Percentiles rank a stretch among this genome's conserved stretches.
These are phyloP conservation scores for Nepenthes mirabilis DNA, from an alignment of 148 eudicot genomes.

Conservation along the genomic window DNA sequence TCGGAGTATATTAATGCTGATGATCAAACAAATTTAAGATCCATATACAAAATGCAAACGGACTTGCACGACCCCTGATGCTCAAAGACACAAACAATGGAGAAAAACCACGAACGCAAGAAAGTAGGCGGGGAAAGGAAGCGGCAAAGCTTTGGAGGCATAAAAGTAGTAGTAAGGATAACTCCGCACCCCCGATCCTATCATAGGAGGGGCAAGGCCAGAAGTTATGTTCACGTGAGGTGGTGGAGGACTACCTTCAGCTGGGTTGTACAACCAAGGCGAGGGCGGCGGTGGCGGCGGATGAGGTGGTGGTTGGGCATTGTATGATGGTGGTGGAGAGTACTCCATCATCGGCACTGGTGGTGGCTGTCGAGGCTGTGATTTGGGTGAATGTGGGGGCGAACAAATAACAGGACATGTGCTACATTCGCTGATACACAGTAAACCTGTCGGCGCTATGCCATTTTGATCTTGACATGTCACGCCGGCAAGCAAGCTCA, in stretches of 20 bases:
- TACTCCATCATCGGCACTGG: constrained; percentile 3
- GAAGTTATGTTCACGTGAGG: constrained; percentile 25
- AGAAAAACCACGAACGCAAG: no score
- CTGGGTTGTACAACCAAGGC: constrained; percentile 12
- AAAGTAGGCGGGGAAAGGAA: no score
- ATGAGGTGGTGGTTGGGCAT: constrained; percentile 6
- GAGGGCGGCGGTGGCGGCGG: constrained; percentile 16
- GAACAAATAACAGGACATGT: constrained; percentile 75
- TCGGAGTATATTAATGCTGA: no score
- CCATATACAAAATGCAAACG: no score
- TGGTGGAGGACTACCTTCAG: constrained; percentile 28
- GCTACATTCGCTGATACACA: constrained; percentile 69
- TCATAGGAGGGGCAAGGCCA: constrained; percentile 23
- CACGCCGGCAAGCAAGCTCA: neutral
- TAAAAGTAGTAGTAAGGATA: constrained; percentile 77
- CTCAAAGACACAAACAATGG: no score
- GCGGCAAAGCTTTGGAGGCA: constrained; percentile 24
- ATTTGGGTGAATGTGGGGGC: constrained; percentile 35
- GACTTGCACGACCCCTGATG: no score
- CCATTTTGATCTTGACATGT: constrained; percentile 12
- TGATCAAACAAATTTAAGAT: no score
- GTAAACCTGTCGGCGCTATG: constrained; percentile 21
- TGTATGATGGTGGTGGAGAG: constrained; percentile 6
- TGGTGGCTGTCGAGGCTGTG: constrained; percentile 7
- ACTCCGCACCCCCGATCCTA: constrained; percentile 19